Evolutionary conservation across 768 basidiomycete genomes (phyloP), one percentile per base, ranked within the genome.

Genomic region (Trametes gibbosa): DNA sequence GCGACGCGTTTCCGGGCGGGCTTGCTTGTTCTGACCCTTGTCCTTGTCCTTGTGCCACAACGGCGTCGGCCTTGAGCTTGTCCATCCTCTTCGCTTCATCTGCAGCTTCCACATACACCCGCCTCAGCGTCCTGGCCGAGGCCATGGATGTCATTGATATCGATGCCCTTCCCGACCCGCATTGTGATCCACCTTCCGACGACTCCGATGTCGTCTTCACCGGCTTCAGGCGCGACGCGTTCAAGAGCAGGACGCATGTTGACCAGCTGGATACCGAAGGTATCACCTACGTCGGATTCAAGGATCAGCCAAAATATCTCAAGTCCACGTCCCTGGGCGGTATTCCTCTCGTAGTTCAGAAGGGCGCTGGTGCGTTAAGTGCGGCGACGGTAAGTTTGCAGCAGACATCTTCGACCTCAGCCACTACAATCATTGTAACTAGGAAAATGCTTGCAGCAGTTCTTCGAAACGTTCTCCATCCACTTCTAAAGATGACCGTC

Each of bases 151-250:
- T 49, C 13, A 56, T 56, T 12, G 55, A 56, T 27, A 47, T 56
- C 47, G 55, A 56, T 19, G 47, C 27, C n/a, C 39, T 49, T 1
- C 24, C 47, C 14, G 50, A 59, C 17, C 32, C 50, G n/a, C n/a
- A n/a, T n/a, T n/a, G n/a, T n/a, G n/a, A n/a, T n/a, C n/a, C n/a
- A 7, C 21, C 25, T 34, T 59, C 58, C 7, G 53, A 53, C 21
- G 51, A 54, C 41, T 37, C 47, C 2, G 59, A 60, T 5, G 37
- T 60, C 21, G 47, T 43, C 21, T 50, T 60, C 10, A 45, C 40
- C 0, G 59, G 59, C 13, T 60, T 50, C 48, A 45, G 39, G 12
- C 59, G 59, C 41, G 32, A 53, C 17, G 24, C 47, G 1, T 17
- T 19, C 5, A 54, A 50, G 40, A 49, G 53, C 21, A 27, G 50